A percentile compares a stretch with the other conserved stretches of the same genome.
Conservation (phyloP, 345 rosid genomes). For the Eucalyptus tenuipes region DNA sequence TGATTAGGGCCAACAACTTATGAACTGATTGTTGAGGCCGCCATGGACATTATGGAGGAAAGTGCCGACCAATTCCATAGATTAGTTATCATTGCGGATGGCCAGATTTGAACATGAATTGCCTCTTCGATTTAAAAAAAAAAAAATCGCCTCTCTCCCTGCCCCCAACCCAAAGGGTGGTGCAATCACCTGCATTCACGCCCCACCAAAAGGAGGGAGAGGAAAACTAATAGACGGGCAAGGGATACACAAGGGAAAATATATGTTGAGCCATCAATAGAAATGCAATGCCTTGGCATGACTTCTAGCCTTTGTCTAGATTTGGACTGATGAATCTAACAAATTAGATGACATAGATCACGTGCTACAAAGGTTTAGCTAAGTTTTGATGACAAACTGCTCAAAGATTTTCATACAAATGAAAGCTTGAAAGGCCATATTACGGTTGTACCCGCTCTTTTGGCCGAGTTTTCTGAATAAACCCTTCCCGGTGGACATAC, state of each 20-base stretch:
- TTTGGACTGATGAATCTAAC: background rate
- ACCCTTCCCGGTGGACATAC: too few relatives aligned
- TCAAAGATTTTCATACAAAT: background rate
- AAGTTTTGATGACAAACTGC: background rate
- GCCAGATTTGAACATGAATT: slow-evolving; percentile 33
- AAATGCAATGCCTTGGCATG: background rate
- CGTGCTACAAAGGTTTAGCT: background rate
- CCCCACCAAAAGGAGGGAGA: background rate
- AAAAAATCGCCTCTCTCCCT: background rate
- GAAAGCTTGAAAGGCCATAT: background rate
- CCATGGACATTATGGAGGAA: slow-evolving; percentile 77
- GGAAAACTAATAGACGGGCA: too few relatives aligned
- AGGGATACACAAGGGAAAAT: too few relatives aligned
- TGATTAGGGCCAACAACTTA: slow-evolving; percentile 83
- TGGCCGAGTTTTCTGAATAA: too few relatives aligned
- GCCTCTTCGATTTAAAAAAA: too few relatives aligned
- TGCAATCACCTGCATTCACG: background rate
- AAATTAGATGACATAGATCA: background rate
- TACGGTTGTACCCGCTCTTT: too few relatives aligned
- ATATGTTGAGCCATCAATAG: background rate
- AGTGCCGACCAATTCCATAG: slow-evolving; percentile 94
- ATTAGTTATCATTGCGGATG: slow-evolving; percentile 84
- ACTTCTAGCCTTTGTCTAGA: background rate
- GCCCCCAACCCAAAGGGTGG: background rate
- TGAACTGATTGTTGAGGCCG: slow-evolving; percentile 87